Evolutionary conservation across 129 eudicot genomes (phyloP).

Genomic region (Calendula officinalis): DNA sequence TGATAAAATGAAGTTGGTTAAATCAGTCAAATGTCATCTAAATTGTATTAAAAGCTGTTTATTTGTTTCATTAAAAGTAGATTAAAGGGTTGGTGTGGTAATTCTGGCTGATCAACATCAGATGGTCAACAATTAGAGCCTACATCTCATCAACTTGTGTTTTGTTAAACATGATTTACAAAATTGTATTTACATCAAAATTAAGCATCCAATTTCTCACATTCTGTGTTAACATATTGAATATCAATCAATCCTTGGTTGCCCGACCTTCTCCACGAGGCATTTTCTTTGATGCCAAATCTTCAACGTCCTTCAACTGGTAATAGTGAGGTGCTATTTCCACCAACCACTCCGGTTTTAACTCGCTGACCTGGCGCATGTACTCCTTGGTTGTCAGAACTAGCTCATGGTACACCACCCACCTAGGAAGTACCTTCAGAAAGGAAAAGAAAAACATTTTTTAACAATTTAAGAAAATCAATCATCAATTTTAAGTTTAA

Average conservation of each 20-base stretch:
- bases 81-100: no score
- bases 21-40: no score
- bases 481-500: neutral
- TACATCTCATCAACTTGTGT: conserved; percentile 1
- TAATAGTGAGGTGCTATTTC: conserved; percentile 98
- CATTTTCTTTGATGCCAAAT: conserved; percentile 78
- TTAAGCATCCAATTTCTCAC: neutral
- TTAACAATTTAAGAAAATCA: neutral
- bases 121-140: neutral
- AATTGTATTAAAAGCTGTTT: no score
- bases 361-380: conserved; percentile 89
- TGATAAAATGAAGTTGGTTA: no score
- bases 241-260: conserved; percentile 30
- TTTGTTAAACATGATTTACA: conserved; percentile 20
- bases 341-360: conserved; percentile 91
- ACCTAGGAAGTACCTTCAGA: conserved; percentile 80
- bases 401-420: conserved; percentile 91
- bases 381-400: conserved; percentile 88
- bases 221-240: neutral
- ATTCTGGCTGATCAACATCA: no score
- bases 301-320: conserved; percentile 94
- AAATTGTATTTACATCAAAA: conserved; percentile 37
- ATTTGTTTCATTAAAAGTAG: no score
- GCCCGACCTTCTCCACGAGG: conserved; percentile 85
- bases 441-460: neutral